phyloP scores from a whole-genome alignment of 495 filamentous ascomycete genomes.

The Penicilliopsis zonata region DNA sequence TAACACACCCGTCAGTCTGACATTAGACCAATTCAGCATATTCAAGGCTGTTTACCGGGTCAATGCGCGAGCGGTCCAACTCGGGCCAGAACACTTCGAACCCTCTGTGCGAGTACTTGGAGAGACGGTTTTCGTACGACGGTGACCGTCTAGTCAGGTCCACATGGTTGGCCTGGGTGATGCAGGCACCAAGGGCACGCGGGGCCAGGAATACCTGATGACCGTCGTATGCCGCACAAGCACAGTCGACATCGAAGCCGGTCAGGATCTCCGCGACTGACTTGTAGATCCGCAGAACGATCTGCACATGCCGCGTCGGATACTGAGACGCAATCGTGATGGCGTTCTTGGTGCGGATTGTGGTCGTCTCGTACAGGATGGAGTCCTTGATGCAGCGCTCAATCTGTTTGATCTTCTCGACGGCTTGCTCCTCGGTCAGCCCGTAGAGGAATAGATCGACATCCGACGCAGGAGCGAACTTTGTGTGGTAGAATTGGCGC shows the following conservation, averaged over 20 bases:
- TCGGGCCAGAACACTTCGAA: slow-evolving; percentile 72
- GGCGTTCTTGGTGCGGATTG: slow-evolving; percentile 68
- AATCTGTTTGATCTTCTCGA: slow-evolving; percentile 74
- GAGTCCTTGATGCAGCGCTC: slow-evolving; percentile 56
- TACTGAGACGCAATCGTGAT: slow-evolving; percentile 77
- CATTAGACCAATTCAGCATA: not conserved
- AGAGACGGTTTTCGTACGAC: slow-evolving; percentile 78
- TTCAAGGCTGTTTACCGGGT: slow-evolving; percentile 39
- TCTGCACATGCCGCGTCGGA: slow-evolving; percentile 68
- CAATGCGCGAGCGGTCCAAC: slow-evolving; percentile 58
- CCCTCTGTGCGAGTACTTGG: slow-evolving; percentile 71
- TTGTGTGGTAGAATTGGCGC: slow-evolving; percentile 67
- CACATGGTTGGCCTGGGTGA: slow-evolving; percentile 69
- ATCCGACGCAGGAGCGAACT: slow-evolving; percentile 69
- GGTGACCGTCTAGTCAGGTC: slow-evolving; percentile 69
- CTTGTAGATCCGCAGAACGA: slow-evolving; percentile 75
- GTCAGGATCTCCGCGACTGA: slow-evolving; percentile 70
- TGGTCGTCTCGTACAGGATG: slow-evolving; percentile 64
- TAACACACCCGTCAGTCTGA: not conserved
- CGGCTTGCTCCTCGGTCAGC: slow-evolving; percentile 54
- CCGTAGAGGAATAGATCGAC: slow-evolving; percentile 79
- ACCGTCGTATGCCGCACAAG: slow-evolving; percentile 69
- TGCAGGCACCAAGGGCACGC: slow-evolving; percentile 57
- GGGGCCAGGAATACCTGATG: slow-evolving; percentile 62
- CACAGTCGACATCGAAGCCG: slow-evolving; percentile 77